Percentiles rank a stretch among this genome's conserved stretches.
These are phyloP conservation scores for Hyphodiscus hymeniophilus DNA, from an alignment of 495 filamentous ascomycete genomes.

Conservation along the genomic window DNA sequence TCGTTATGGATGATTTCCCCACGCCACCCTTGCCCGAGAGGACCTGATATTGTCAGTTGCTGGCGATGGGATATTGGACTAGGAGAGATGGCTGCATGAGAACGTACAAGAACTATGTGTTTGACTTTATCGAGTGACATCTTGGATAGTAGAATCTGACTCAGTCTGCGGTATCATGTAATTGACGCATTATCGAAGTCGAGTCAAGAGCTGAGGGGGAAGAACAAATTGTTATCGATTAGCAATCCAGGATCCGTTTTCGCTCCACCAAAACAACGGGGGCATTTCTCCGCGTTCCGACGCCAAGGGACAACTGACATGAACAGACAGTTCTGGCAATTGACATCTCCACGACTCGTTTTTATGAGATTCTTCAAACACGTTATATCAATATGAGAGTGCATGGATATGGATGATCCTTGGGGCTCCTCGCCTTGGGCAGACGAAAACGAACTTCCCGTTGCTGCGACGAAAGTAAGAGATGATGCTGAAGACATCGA, in stretches of 20 bases:
- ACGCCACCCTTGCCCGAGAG: slow-evolving; percentile 98
- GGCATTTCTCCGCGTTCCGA: not conserved
- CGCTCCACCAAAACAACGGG: not conserved
- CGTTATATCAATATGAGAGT: slow-evolving; percentile 21
- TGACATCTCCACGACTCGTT: slow-evolving; percentile 8
- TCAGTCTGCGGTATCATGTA: slow-evolving; percentile 3
- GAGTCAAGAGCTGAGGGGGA: not conserved
- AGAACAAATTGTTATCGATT: slow-evolving; percentile 21
- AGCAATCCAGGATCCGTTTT: slow-evolving; percentile 17
- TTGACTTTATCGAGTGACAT: slow-evolving; percentile 54
- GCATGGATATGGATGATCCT: slow-evolving; percentile 44
- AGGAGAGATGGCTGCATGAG: not conserved
- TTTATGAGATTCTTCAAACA: not conserved
- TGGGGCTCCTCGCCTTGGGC: slow-evolving; percentile 46
- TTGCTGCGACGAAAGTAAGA: not conserved
- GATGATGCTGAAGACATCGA: not conserved
- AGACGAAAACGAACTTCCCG: slow-evolving; percentile 20
- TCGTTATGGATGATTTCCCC: slow-evolving; percentile 93
- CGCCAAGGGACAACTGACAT: not conserved
- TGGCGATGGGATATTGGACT: not conserved
- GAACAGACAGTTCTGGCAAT: not conserved
- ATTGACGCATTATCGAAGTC: slow-evolving; percentile 12
- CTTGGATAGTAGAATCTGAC: slow-evolving; percentile 5
- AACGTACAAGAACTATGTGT: slow-evolving; percentile 49
- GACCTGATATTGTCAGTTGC: slow-evolving; percentile 39